These are phyloP conservation scores for Xylaria digitata DNA, from an alignment of 2,329 filamentous ascomycete species.

Conservation along the genomic window DNA sequence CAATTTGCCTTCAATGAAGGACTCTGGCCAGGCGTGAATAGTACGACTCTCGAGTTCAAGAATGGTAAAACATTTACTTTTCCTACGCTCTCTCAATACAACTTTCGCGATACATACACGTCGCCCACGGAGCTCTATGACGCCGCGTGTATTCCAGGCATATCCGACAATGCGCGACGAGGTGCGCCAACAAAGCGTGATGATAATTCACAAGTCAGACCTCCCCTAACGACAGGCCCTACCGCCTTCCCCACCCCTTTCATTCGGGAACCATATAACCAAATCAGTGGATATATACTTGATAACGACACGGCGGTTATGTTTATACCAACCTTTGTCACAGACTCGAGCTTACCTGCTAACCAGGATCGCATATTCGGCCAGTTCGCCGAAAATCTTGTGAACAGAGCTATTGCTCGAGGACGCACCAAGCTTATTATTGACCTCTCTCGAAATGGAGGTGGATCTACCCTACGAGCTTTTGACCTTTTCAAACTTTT, in stretches of 20 bases:
- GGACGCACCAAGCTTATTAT: slow-evolving; percentile 23
- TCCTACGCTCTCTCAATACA: slow-evolving; percentile 13
- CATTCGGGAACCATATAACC: slow-evolving; percentile 24
- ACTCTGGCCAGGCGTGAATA: slow-evolving; percentile 18
- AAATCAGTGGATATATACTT: slow-evolving; percentile 23
- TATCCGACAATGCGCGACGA: neutral
- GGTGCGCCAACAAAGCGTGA: slow-evolving; percentile 1
- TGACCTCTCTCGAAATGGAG: slow-evolving; percentile 22
- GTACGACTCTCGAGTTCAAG: slow-evolving; percentile 17
- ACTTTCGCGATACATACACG: neutral
- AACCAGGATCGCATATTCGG: slow-evolving; percentile 19
- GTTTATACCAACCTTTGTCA: slow-evolving; percentile 25
- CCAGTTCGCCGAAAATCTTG: slow-evolving; percentile 15
- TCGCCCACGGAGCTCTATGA: slow-evolving; percentile 9
- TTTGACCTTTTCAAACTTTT: slow-evolving; percentile 32
- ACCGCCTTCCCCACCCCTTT: slow-evolving; percentile 9
- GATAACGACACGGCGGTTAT: slow-evolving; percentile 25
- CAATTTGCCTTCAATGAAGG: slow-evolving; percentile 2
- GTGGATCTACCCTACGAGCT: slow-evolving; percentile 13
- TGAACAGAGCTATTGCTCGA: slow-evolving; percentile 16
- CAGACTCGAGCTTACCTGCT: neutral
- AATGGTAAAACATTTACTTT: slow-evolving; percentile 16
- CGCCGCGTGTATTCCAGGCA: neutral
- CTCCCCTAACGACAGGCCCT: slow-evolving; percentile 17
- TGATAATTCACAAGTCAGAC: neutral